Evolutionary conservation across 2,329 filamentous ascomycete genomes (phyloP).

Genomic region (Chlorencoelia australis): DNA sequence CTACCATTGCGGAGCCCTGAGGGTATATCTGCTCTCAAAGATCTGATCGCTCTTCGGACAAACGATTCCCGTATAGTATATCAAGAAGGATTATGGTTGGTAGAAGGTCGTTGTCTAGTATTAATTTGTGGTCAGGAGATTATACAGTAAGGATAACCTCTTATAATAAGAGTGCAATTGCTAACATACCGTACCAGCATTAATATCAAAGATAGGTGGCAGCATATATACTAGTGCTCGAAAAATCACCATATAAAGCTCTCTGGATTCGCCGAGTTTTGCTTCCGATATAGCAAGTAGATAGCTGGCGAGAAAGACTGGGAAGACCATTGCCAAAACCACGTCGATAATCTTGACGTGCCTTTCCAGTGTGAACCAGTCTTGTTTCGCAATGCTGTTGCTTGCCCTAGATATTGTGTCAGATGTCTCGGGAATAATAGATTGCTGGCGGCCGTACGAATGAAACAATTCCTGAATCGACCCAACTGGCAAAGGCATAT

Average conservation of each 20-base stretch:
- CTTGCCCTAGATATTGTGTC: constrained; percentile 9
- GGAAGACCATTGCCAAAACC: constrained; percentile 10
- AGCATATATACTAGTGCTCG: constrained; percentile 9
- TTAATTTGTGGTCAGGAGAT: constrained; percentile 5
- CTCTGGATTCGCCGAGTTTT: constrained; percentile 13
- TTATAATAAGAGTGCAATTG: constrained; percentile 27
- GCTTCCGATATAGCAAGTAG: constrained; percentile 7
- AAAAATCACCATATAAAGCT: constrained; percentile 9
- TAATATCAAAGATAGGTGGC: constrained; percentile 4
- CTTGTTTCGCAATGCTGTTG: constrained; percentile 6
- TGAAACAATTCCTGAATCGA: constrained; percentile 1
- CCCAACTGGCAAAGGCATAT: constrained; percentile 6
- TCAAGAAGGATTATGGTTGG: constrained; percentile 7
- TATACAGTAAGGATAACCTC: constrained; percentile 14
- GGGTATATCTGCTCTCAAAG: constrained; percentile 9
- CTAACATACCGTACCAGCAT: constrained; percentile 8
- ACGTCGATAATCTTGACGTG: constrained; percentile 12
- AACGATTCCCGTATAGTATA: constrained; percentile 10
- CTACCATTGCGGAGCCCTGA: constrained; percentile 4
- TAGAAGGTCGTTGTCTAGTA: constrained; percentile 9
- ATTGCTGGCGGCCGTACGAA: background rate
- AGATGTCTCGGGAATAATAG: constrained; percentile 4
- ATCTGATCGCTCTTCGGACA: constrained; percentile 8
- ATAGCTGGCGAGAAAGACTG: constrained; percentile 9
- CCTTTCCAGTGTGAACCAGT: constrained; percentile 8